Evolutionary conservation across 2,329 filamentous ascomycete species (phyloP).

Genomic region (Capronia epimyces): DNA sequence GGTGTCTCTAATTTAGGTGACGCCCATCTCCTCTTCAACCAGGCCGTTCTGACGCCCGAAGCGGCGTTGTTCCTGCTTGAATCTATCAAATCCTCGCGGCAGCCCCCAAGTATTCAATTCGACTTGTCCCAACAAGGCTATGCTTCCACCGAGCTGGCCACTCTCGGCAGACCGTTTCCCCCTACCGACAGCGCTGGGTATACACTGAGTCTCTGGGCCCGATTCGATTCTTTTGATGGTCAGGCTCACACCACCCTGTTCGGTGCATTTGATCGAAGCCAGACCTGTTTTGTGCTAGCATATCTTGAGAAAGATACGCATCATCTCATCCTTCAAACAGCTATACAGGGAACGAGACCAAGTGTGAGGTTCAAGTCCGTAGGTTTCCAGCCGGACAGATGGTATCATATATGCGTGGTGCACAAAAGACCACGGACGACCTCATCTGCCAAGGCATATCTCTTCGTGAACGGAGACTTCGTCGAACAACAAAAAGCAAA

Average conservation of each 20-base stretch:
- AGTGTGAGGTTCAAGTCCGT: conserved; percentile 90
- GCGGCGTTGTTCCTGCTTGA: conserved; percentile 66
- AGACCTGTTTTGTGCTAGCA: conserved; percentile 87
- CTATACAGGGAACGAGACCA: conserved; percentile 74
- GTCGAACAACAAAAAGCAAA: conserved; percentile 84
- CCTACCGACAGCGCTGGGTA: conserved; percentile 75
- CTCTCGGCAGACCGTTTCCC: conserved; percentile 78
- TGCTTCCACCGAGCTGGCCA: conserved; percentile 82
- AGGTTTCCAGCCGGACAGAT: conserved; percentile 66
- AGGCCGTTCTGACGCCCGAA: conserved; percentile 47
- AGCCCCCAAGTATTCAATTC: conserved; percentile 85
- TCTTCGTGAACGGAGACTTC: conserved; percentile 92
- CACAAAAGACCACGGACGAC: conserved; percentile 74
- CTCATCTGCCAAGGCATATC: conserved; percentile 70
- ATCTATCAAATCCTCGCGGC: conserved; percentile 67
- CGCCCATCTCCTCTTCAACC: conserved; percentile 67
- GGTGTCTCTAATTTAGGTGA: conserved; percentile 78
- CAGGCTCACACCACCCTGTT: conserved; percentile 90
- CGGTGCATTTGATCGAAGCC: conserved; percentile 83
- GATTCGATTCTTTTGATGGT: conserved; percentile 78
- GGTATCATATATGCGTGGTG: conserved; percentile 91
- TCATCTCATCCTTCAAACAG: conserved; percentile 94
- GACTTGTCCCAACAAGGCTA: conserved; percentile 84
- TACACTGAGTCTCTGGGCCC: conserved; percentile 83
- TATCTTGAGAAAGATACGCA: conserved; percentile 91